Base-by-base conservation (phyloP, 2,329 filamentous ascomycete genomes). In the Penicillium vulpinum region DNA sequence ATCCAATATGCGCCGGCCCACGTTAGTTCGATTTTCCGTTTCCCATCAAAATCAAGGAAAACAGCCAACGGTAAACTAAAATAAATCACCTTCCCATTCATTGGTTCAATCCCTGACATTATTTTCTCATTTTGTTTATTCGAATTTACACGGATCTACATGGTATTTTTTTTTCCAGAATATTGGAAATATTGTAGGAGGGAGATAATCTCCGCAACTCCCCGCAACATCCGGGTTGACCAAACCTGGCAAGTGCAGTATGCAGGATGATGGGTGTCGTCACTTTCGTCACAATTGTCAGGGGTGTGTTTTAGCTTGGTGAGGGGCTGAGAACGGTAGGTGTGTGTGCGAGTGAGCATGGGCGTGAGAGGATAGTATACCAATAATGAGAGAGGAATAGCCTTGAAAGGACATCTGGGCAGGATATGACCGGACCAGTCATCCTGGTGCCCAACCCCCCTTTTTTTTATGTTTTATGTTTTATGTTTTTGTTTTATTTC, bases 131-230 rank as follows among this genome's bases (percentile, higher is more conserved):
- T n/a, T n/a, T 43, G 24, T 28, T 9, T 7, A 16, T 31, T 45
- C 38, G 51, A 44, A 36, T 24, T 39, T 21, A 36, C 9, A 49
- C 21, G 46, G 45, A 50, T 55, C 38, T 31, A 33, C 31, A 31
- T 29, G 10, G 16, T 44, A 28, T 18, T 26, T 43, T n/a, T n/a
- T n/a, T n/a, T n/a, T n/a, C n/a, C n/a, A 28, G 2, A 28, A 39
- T 2, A 11, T 33, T 15, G 13, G 31, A 33, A 40, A 26, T 18
- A 28, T 44, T 4, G 16, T 18, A 44, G 39, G 26, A n/a, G 39
- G 22, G 24, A 41, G 44, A 58, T 49, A 62, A 61, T 56, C 38
- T 62, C 61, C 56, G 59, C 47, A 43, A 41, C 41, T 22, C 51
- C 47, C 53, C 57, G 56, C 31, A 59, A 21, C 40, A 45, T 46